These are phyloP conservation scores for Syncephalastrum monosporum DNA, from an alignment of 371 early-diverging fungal genomes.

Conservation along the genomic window DNA sequence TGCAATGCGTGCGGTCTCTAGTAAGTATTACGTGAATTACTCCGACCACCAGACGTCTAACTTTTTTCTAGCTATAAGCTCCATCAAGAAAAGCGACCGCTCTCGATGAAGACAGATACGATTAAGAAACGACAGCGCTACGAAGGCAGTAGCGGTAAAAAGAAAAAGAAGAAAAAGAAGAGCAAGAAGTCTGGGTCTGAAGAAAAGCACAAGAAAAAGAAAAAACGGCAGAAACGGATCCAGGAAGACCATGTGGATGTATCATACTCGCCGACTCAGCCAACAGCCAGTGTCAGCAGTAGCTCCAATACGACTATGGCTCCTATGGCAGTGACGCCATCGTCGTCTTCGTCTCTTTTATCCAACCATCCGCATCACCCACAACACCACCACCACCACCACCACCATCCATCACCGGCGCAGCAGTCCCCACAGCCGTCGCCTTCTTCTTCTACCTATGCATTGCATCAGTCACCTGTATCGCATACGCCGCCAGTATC, in stretches of 20 bases:
- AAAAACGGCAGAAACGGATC: constrained; percentile 7
- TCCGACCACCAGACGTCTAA: constrained; percentile 2
- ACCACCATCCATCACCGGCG: neutral
- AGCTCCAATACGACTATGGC: neutral
- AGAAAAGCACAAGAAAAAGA: constrained; percentile 10
- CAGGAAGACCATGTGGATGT: neutral
- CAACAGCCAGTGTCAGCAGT: neutral
- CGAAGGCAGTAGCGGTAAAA: constrained; percentile 43
- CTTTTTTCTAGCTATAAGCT: constrained; percentile 55
- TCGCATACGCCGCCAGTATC: constrained; percentile 4
- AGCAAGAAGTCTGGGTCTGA: constrained; percentile 6
- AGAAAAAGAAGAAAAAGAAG: constrained; percentile 14
- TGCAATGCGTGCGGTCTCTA: constrained; percentile 99
- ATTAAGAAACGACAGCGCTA: constrained; percentile 82
- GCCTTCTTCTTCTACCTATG: neutral
- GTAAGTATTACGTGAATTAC: constrained; percentile 37
- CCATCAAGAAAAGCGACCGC: constrained; percentile 81
- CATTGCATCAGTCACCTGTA: neutral
- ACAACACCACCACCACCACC: constrained; percentile 8
- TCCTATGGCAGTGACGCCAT: no score
- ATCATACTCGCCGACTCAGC: no score
- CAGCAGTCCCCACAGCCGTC: constrained; percentile 1
- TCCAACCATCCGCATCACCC: constrained; percentile 1
- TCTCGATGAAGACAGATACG: constrained; percentile 77
- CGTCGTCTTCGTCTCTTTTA: no score